Evolutionary conservation across 805 yeast genomes (phyloP).

Genomic region (Wickerhamomyces alni): DNA sequence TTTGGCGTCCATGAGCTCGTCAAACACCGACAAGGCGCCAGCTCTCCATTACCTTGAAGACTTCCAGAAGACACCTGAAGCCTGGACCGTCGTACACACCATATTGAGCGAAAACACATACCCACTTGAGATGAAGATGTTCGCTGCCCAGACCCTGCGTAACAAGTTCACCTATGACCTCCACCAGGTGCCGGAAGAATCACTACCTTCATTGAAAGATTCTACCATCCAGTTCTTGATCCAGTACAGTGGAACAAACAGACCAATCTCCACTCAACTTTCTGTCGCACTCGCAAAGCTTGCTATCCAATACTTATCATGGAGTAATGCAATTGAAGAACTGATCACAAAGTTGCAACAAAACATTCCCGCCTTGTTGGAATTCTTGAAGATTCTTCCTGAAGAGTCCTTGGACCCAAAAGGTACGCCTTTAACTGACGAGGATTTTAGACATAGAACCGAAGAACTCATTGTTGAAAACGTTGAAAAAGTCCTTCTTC

Average conservation of each 20-base stretch:
- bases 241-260: slow-evolving; percentile 37
- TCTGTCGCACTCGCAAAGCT: slow-evolving; percentile 78
- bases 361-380: slow-evolving; percentile 48
- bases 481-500: slow-evolving; percentile 59
- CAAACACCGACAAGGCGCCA: slow-evolving; percentile 29
- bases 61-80: slow-evolving; percentile 76
- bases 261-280: slow-evolving; percentile 74
- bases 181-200: slow-evolving; percentile 60
- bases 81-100: slow-evolving; percentile 70
- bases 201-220: slow-evolving; percentile 57
- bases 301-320: slow-evolving; percentile 66
- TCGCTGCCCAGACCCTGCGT: slow-evolving; percentile 88
- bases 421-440: slow-evolving; percentile 73
- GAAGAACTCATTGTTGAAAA: slow-evolving; percentile 57
- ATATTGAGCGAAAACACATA: slow-evolving; percentile 34
- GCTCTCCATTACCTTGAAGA: slow-evolving; percentile 57
- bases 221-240: slow-evolving; percentile 55
- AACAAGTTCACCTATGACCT: slow-evolving; percentile 81
- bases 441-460: slow-evolving; percentile 65
- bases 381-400: slow-evolving; percentile 81
- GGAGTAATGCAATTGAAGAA: slow-evolving; percentile 70
- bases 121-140: slow-evolving; percentile 59
- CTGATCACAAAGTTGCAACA: slow-evolving; percentile 44
- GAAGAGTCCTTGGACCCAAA: slow-evolving; percentile 82
- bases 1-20: slow-evolving; percentile 21